Base-by-base conservation (phyloP, 306 rosid genomes). In the Erythrophleum fordii region DNA sequence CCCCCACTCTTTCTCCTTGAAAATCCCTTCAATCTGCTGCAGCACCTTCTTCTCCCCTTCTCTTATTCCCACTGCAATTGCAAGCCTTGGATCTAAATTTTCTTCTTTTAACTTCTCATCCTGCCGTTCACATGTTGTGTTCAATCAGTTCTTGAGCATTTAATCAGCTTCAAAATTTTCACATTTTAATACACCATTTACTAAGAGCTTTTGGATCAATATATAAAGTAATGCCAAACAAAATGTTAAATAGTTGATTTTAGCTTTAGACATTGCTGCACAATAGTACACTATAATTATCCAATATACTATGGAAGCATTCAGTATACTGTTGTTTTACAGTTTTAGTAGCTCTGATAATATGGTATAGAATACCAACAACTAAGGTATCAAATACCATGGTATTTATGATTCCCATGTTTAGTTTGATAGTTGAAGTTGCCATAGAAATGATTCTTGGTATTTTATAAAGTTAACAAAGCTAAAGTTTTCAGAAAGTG, bases 51-150 rank as follows among this genome's bases (percentile, higher is more conserved):
- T 95, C 88, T 95, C 99, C 59, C 99, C 96, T 81, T 83, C 86
- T 80, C 99, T 90, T 77, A 95, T 68, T 87, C 96, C 97, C 31
- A 95, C 96, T 34, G 98, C 98, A 31, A 93, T 93, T 59, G 87
- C 89, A 62, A 78, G 88, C 85, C 98, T 93, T 37, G 91, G 77
- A 66, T 89, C 84, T 65, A 93, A 82, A 64, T 88, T 84, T 66
- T 62, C 78, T 87, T 83, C 92, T 82, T 83, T 91, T 74, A 95
- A 46, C 88, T 90, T 86, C 73, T 86, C 91, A 76, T 95, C 99
- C 98, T 95, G 94, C 73, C 61, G 82, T 79, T 65, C 37, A 82
- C 64, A 62, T 61, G 37, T 61, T 39, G 16, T 53, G 49, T 82
- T 82, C 25, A 80, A 77, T 80, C 70, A 83, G 59, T 37, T 73